Evolutionary conservation across 371 early-diverging fungal species (phyloP).

Genomic region (Actinomortierella wolfii): DNA sequence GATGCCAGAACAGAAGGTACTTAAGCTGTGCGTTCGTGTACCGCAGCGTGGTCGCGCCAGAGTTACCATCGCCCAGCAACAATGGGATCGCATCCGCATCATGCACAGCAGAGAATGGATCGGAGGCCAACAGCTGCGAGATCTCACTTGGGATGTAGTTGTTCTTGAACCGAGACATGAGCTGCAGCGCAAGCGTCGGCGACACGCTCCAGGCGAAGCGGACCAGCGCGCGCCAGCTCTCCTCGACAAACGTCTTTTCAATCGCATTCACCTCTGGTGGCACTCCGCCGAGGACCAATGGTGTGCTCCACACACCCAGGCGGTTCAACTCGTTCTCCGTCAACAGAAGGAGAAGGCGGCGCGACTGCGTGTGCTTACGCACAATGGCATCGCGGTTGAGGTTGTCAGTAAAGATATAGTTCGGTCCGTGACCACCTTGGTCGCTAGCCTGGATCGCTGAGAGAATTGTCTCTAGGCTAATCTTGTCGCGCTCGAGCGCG

Average conservation of each 20-base stretch:
- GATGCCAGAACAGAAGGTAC: conserved; percentile 88
- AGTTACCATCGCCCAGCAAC: conserved; percentile 59
- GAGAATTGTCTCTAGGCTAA: conserved; percentile 55
- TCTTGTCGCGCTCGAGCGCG: conserved; percentile 68
- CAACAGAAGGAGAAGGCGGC: conserved; percentile 74
- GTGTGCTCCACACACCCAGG: conserved; percentile 82
- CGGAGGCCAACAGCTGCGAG: conserved; percentile 62
- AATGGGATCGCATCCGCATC: conserved; percentile 77
- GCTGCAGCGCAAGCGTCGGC: conserved; percentile 80
- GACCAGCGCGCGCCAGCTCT: conserved; percentile 77
- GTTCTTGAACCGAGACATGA: conserved; percentile 75
- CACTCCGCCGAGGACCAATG: conserved; percentile 48
- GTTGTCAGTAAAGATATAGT: conserved; percentile 30
- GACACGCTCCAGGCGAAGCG: conserved; percentile 83
- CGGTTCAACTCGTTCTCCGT: conserved; percentile 88
- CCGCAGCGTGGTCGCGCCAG: conserved; percentile 7
- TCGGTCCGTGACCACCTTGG: conserved; percentile 17
- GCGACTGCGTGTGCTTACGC: conserved; percentile 56
- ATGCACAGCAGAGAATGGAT: conserved; percentile 70
- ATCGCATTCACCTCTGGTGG: conserved; percentile 50
- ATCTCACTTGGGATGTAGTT: conserved; percentile 73
- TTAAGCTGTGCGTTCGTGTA: conserved; percentile 46
- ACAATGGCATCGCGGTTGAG: conserved; percentile 49
- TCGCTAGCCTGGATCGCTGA: conserved; percentile 53
- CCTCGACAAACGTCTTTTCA: conserved; percentile 56